These are phyloP conservation scores for Polytrichum formosum DNA, from an alignment of 225 moss, liverwort and hornwort species.

Conservation along the genomic window DNA sequence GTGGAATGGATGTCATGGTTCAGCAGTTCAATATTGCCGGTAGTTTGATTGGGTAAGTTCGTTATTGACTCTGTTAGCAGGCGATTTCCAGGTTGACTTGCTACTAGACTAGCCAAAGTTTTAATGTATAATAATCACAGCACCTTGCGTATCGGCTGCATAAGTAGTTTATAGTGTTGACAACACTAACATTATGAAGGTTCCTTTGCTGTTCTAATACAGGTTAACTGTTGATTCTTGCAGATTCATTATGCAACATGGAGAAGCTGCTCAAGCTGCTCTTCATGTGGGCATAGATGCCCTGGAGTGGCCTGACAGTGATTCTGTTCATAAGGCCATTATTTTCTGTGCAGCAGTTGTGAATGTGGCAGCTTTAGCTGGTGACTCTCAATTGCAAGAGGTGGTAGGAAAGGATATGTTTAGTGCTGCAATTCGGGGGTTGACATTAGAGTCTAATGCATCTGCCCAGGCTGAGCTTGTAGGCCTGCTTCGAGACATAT, in stretches of 20 bases:
- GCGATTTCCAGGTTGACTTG: too few relatives aligned
- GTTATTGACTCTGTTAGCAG: too few relatives aligned
- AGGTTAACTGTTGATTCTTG: conserved; percentile 9
- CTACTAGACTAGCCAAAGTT: too few relatives aligned
- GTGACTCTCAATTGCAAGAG: conserved; percentile 68
- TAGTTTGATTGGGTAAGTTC: conserved; percentile 76
- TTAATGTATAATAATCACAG: too few relatives aligned
- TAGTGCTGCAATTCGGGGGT: conserved; percentile 74
- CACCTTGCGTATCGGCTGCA: background rate
- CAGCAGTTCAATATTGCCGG: conserved; percentile 54
- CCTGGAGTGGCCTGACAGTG: conserved; percentile 98
- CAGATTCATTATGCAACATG: conserved; percentile 83
- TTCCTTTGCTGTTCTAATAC: background rate
- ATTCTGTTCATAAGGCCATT: conserved; percentile 89
- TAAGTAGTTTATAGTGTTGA: background rate
- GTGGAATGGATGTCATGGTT: conserved; percentile 52
- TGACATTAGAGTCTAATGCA: conserved; percentile 88
- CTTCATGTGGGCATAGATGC: conserved; percentile 85
- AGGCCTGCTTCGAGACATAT: conserved; percentile 89
- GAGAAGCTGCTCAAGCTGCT: conserved; percentile 76
- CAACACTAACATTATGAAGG: background rate
- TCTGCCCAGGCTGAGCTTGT: conserved; percentile 88
- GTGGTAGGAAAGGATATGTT: conserved; percentile 93
- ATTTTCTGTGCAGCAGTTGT: conserved; percentile 82
- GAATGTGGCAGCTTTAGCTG: conserved; percentile 59